Percentiles rank a stretch among this genome's conserved stretches.
Conservation (phyloP, 2,329 filamentous ascomycete genomes). For the Arthrobotrys iridis region DNA sequence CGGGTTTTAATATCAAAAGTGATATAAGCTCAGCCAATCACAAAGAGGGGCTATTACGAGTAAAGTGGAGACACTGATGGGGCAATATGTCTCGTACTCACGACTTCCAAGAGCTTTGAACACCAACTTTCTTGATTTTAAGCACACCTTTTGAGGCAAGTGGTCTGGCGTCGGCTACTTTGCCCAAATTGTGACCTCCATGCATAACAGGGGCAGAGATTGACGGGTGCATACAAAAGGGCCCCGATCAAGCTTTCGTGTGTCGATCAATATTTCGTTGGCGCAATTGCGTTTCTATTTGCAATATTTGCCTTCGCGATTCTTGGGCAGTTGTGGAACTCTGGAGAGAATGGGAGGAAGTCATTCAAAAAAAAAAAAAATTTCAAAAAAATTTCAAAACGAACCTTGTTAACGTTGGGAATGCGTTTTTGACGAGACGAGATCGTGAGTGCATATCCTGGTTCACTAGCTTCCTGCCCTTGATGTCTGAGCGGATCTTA, state of each 20-base stretch:
- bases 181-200: not conserved
- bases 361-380: too few species aligned
- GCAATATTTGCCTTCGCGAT: not conserved
- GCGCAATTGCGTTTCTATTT: slow-evolving; percentile 1
- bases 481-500: not conserved
- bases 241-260: not conserved
- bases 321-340: not conserved
- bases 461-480: not conserved
- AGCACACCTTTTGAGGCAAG: not conserved
- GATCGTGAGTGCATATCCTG: not conserved
- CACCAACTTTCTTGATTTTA: slow-evolving; percentile 35
- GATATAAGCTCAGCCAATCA: slow-evolving; percentile 43
- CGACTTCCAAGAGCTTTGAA: not conserved
- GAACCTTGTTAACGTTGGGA: not conserved
- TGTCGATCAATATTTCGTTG: not conserved
- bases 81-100: slow-evolving; percentile 15
- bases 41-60: not conserved
- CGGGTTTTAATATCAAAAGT: slow-evolving; percentile 24
- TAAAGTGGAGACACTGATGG: slow-evolving; percentile 31
- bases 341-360: not conserved
- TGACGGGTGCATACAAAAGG: not conserved
- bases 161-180: slow-evolving; percentile 12
- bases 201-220: not conserved
- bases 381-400: too few species aligned
- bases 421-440: not conserved